Percentiles rank a stretch among this genome's conserved stretches.
Conservation (phyloP, 768 basidiomycete species). For the Kwoniella sp. region DNA sequence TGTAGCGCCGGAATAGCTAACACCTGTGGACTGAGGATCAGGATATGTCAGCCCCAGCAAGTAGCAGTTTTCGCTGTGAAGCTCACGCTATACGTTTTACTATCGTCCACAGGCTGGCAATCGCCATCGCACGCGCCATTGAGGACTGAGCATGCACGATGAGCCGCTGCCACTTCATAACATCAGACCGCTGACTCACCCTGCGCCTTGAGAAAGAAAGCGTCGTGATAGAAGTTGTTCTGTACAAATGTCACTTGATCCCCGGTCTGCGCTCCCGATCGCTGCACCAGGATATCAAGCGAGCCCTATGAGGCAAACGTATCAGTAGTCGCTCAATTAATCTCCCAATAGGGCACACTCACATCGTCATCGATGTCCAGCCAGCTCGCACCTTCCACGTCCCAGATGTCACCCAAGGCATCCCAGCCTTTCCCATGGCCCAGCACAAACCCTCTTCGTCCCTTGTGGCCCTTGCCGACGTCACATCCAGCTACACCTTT, state of each 20-base stretch:
- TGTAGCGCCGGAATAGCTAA: slow-evolving; percentile 87
- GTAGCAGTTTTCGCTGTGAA: not conserved
- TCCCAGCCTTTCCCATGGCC: slow-evolving; percentile 58
- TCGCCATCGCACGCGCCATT: slow-evolving; percentile 86
- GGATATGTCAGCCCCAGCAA: slow-evolving; percentile 8
- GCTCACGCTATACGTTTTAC: slow-evolving; percentile 67
- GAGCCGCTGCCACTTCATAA: not conserved
- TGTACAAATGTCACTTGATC: slow-evolving; percentile 68
- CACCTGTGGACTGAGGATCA: slow-evolving; percentile 72
- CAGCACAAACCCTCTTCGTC: slow-evolving; percentile 62
- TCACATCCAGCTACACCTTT: slow-evolving; percentile 31
- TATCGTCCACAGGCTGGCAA: slow-evolving; percentile 64
- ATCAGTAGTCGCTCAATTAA: not conserved
- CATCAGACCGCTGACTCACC: slow-evolving; percentile 56
- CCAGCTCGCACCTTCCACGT: slow-evolving; percentile 73
- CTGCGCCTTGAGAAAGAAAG: slow-evolving; percentile 96
- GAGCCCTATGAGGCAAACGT: slow-evolving; percentile 59
- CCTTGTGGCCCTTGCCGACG: slow-evolving; percentile 42
- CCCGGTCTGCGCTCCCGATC: slow-evolving; percentile 64
- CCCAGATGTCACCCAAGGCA: slow-evolving; percentile 62
- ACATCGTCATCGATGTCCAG: slow-evolving; percentile 96
- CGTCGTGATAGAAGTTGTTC: slow-evolving; percentile 97
- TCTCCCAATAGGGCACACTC: slow-evolving; percentile 46
- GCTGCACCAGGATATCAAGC: slow-evolving; percentile 85
- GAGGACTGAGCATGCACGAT: slow-evolving; percentile 57